Conservation (phyloP, 148 eudicot genomes). For the Silene uniflora region DNA sequence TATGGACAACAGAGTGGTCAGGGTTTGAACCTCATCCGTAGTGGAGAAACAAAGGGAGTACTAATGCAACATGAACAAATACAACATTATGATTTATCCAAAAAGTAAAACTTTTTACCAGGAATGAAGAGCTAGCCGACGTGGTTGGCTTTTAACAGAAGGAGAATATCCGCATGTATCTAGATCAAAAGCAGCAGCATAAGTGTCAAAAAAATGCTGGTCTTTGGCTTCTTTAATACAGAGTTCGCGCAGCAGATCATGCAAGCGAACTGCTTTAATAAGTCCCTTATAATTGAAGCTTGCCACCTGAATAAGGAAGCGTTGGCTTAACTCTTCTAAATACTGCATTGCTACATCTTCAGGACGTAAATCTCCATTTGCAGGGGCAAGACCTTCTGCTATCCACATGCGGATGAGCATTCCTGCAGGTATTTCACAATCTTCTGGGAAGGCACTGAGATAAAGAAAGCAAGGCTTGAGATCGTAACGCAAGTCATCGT, state of each 20-base stretch:
- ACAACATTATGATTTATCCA: neutral
- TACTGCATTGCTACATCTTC: constrained; percentile 18
- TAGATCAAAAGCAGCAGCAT: neutral
- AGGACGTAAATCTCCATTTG: neutral
- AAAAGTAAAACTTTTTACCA: neutral
- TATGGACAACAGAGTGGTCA: too few species aligned
- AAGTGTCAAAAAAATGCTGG: constrained; percentile 13
- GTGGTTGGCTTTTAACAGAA: neutral
- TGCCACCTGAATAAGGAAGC: constrained; percentile 10
- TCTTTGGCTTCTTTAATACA: constrained; percentile 20
- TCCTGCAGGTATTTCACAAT: neutral
- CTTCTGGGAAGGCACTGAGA: constrained; percentile 23
- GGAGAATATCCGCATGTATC: neutral
- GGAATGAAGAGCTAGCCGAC: constrained; percentile 21
- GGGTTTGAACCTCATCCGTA: too few species aligned
- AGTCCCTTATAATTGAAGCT: neutral
- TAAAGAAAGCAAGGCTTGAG: constrained; percentile 28
- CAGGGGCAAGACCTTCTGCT: constrained; percentile 25
- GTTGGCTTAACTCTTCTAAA: constrained; percentile 22
- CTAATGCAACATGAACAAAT: neutral
- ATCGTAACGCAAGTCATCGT: constrained; percentile 16
- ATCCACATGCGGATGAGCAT: constrained; percentile 17
- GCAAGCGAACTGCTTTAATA: constrained; percentile 14
- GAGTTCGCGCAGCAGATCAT: constrained; percentile 24
- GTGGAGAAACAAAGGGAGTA: too few species aligned